Base-by-base conservation (phyloP, 306 rosid species). In the Dalbergia cochinchinensis region DNA sequence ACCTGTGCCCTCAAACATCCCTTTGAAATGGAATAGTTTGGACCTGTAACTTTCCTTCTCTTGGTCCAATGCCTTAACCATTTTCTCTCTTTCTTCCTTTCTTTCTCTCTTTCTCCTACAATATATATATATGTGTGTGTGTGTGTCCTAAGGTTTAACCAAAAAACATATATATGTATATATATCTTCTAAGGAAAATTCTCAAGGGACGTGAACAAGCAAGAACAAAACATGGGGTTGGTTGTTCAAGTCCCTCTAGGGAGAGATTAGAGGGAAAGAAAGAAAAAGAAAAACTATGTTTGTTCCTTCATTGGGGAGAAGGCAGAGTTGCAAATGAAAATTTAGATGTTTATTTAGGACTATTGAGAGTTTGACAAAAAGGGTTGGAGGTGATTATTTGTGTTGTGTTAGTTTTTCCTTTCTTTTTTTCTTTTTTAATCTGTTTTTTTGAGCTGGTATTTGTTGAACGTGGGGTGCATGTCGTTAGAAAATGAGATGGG, bases 391-490 rank as follows among this genome's bases (percentile, higher is more conserved):
- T 74, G 75, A 87, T 82, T 84, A 65, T 53, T 80, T 79, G 81
- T 59, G 74, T 0, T 60, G 47, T 71, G 78, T 42, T 67, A 6
- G 73, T 71, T 71, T 0, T 69, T 78, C 83, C 55, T 70, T 20
- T 6, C 65, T 78, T 81, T 78, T 34, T 62, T 82, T 82, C 1
- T 20, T 20, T 20, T 20, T 20, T n/a, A n/a, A n/a, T n/a, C 22
- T 20, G 22, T 20, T 20, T 20, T 20, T 20, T 80, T 85, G 83
- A 80, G 86, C 5, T 81, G 63, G 69, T 4, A 71, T 82, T 78
- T 65, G 71, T 58, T 54, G 85, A 89, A 89, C 88, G 93, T 92
- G 96, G 89, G 97, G 92, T 91, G 94, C 97, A 90, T 87, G 89
- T 86, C 85, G 78, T n/a, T 83, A 58, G 82, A 71, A 76, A 78